Evolutionary conservation across 352 stramenopile genomes (phyloP).

Genomic region (Pythium folliculosum): DNA sequence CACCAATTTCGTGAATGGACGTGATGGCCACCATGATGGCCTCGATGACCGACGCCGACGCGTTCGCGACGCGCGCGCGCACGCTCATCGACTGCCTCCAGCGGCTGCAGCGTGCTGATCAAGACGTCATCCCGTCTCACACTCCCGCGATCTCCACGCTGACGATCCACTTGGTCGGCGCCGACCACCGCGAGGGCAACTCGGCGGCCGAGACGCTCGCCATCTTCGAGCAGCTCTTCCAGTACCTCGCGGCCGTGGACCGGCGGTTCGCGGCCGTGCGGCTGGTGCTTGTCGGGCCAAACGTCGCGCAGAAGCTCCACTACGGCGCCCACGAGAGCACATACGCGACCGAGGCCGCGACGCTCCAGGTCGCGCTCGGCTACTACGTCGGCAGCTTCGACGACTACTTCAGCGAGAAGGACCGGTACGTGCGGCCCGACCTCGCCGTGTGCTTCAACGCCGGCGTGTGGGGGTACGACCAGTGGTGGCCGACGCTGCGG

Average conservation of each 20-base stretch:
- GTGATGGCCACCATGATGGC: neutral
- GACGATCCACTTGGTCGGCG: slow-evolving; percentile 69
- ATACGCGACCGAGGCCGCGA: slow-evolving; percentile 9
- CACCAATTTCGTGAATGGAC: slow-evolving; percentile 1
- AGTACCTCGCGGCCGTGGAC: slow-evolving; percentile 36
- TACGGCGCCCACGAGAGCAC: slow-evolving; percentile 30
- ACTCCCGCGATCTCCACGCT: slow-evolving; percentile 17
- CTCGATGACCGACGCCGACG: neutral
- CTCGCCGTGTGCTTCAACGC: slow-evolving; percentile 84
- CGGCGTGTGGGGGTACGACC: slow-evolving; percentile 87
- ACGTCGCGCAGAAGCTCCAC: slow-evolving; percentile 65
- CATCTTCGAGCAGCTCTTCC: slow-evolving; percentile 57
- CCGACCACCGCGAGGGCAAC: slow-evolving; percentile 79
- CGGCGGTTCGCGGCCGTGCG: slow-evolving; percentile 39
- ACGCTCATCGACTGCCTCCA: slow-evolving; percentile 44
- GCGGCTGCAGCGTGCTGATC: slow-evolving; percentile 22
- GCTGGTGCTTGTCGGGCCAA: slow-evolving; percentile 75
- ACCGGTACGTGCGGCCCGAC: slow-evolving; percentile 49
- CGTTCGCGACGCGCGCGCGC: slow-evolving; percentile 19
- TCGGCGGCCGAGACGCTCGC: slow-evolving; percentile 51
- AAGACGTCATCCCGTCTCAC: neutral
- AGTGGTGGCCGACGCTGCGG: slow-evolving; percentile 76
- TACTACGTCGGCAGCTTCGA: slow-evolving; percentile 82
- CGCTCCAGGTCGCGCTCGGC: slow-evolving; percentile 44
- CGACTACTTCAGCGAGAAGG: slow-evolving; percentile 47